phyloP scores from a whole-genome alignment of 768 basidiomycete species.

The Boletus rubropictus region DNA sequence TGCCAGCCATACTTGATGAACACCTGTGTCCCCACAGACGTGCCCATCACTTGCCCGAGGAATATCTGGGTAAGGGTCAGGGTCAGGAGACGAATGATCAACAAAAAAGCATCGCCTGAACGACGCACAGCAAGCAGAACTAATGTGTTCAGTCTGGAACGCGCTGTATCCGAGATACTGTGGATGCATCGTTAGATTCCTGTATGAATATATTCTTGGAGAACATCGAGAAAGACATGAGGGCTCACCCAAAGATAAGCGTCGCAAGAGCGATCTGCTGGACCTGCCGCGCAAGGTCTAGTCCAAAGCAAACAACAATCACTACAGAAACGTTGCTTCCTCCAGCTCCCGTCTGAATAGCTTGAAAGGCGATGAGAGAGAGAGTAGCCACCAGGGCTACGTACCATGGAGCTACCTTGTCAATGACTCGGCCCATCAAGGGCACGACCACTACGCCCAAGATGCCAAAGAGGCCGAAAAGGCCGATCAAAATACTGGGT shows the following conservation, averaged over 20 bases:
- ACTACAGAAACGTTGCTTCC: conserved; percentile 64
- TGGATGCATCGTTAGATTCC: background rate
- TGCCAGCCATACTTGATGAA: conserved; percentile 67
- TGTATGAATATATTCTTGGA: background rate
- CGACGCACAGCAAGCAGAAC: conserved; percentile 53
- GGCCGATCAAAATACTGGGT: conserved; percentile 47
- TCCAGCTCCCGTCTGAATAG: conserved; percentile 60
- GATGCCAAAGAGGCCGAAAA: conserved; percentile 67
- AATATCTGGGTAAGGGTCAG: conserved; percentile 38
- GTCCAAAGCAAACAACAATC: conserved; percentile 56
- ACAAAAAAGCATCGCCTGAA: background rate
- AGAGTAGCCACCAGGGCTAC: conserved; percentile 53
- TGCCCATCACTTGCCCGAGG: conserved; percentile 76
- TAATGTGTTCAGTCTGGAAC: conserved; percentile 69
- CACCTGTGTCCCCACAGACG: conserved; percentile 64
- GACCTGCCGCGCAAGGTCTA: conserved; percentile 65
- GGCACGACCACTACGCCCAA: conserved; percentile 64
- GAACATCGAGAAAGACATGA: background rate
- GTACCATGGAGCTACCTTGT: conserved; percentile 67
- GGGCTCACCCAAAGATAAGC: conserved; percentile 41
- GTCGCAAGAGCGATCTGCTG: conserved; percentile 61
- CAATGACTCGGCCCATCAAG: conserved; percentile 59
- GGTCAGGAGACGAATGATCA: background rate
- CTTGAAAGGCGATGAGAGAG: conserved; percentile 43
- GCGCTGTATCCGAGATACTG: conserved; percentile 38